These are phyloP conservation scores for Hericium coralloides DNA, from an alignment of 768 basidiomycete species.

Conservation along the genomic window DNA sequence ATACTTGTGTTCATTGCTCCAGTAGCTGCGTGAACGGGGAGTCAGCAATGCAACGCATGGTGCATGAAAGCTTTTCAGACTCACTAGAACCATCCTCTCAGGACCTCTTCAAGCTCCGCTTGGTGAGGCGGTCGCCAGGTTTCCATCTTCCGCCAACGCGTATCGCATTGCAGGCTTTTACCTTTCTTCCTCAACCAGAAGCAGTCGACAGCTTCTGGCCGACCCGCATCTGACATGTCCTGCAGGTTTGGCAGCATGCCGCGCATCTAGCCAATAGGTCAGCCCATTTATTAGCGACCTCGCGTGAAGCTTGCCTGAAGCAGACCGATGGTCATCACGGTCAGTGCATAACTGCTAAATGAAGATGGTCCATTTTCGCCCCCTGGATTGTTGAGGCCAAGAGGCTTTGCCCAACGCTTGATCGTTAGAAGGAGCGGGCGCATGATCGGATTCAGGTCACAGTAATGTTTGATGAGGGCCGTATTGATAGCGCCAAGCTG, in stretches of 20 bases:
- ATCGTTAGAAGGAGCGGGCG: conserved; percentile 36
- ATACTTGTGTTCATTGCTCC: conserved; percentile 32
- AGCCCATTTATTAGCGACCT: neutral
- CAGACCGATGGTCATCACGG: conserved; percentile 51
- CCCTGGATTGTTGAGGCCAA: conserved; percentile 39
- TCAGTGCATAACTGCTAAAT: conserved; percentile 56
- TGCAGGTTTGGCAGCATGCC: conserved; percentile 47
- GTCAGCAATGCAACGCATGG: neutral
- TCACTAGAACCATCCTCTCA: conserved; percentile 5
- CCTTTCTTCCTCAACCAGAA: conserved; percentile 26
- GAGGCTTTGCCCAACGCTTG: conserved; percentile 53
- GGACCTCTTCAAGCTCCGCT: conserved; percentile 3
- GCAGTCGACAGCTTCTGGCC: conserved; percentile 5
- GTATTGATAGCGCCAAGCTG: conserved; percentile 48
- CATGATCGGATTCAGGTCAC: conserved; percentile 34
- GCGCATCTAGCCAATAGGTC: conserved; percentile 24
- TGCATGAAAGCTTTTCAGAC: neutral
- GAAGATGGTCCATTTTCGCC: conserved; percentile 17
- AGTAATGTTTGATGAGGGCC: conserved; percentile 42
- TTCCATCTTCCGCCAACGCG: conserved; percentile 3
- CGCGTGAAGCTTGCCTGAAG: conserved; percentile 39
- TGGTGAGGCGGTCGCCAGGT: conserved; percentile 3
- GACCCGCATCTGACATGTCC: conserved; percentile 19
- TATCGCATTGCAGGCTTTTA: conserved; percentile 7
- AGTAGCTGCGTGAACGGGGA: conserved; percentile 26